Percentiles rank a stretch among this genome's conserved stretches.
phyloP scores from a whole-genome alignment of 2,329 filamentous ascomycete genomes.

The Sporothrix mexicana region DNA sequence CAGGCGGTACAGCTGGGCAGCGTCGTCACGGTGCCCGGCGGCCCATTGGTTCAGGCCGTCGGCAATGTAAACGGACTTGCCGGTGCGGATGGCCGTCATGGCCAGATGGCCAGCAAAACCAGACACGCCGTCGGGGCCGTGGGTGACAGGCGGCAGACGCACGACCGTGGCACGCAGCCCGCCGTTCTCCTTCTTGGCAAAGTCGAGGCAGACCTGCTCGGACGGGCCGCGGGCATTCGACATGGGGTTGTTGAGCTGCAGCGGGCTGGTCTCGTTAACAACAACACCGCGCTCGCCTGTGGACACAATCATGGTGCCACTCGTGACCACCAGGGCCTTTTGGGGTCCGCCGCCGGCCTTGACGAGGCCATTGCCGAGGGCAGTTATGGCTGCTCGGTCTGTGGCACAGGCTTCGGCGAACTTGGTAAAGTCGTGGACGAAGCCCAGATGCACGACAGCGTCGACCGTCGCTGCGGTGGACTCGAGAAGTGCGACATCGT shows the following conservation, averaged over 20 bases:
- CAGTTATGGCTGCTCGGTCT: slow-evolving; percentile 47
- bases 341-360: background rate
- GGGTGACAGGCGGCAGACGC: slow-evolving; percentile 49
- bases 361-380: slow-evolving; percentile 45
- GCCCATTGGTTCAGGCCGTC: slow-evolving; percentile 48
- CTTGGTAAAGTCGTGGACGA: slow-evolving; percentile 50
- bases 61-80: slow-evolving; percentile 45
- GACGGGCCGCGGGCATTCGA: slow-evolving; percentile 37
- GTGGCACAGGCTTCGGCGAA: slow-evolving; percentile 40
- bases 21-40: slow-evolving; percentile 48
- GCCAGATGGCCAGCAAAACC: slow-evolving; percentile 44
- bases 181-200: slow-evolving; percentile 38
- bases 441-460: slow-evolving; percentile 51
- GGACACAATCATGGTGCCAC: slow-evolving; percentile 44
- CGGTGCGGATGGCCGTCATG: slow-evolving; percentile 41
- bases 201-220: slow-evolving; percentile 40
- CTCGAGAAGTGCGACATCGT: slow-evolving; percentile 46
- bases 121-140: slow-evolving; percentile 44
- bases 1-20: slow-evolving; percentile 47
- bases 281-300: slow-evolving; percentile 43
- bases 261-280: slow-evolving; percentile 39
- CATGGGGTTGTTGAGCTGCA: slow-evolving; percentile 25
- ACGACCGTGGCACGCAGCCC: slow-evolving; percentile 46
- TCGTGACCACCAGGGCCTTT: slow-evolving; percentile 44
- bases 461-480: slow-evolving; percentile 45